phyloP scores from a whole-genome alignment of 306 rosid species.

The Begonia fuchsioides region DNA sequence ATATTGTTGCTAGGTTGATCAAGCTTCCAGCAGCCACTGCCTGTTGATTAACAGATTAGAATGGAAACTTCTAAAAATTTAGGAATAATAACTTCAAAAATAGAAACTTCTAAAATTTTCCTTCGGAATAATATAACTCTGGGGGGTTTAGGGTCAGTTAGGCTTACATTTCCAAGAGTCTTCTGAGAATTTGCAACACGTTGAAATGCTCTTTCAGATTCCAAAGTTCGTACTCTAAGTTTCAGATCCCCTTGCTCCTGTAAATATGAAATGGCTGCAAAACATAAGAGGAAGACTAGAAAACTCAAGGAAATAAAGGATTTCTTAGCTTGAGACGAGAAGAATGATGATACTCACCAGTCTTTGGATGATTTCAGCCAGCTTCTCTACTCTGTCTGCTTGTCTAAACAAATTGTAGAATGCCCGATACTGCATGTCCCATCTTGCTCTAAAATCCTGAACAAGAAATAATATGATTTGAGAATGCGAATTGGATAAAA shows the following conservation, averaged over 20 bases:
- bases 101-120: too few species aligned
- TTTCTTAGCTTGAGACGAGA: conserved; percentile 5
- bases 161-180: conserved; percentile 83
- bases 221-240: conserved; percentile 90
- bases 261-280: conserved; percentile 10
- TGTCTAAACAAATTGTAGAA: conserved; percentile 92
- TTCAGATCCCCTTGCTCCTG: conserved; percentile 99
- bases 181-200: conserved; percentile 88
- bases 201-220: conserved; percentile 96
- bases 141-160: not conserved
- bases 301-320: conserved; percentile 8
- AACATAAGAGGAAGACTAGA: conserved; percentile 9
- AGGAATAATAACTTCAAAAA: too few species aligned
- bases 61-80: too few species aligned
- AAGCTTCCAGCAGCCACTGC: conserved; percentile 92
- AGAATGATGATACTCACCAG: conserved; percentile 29
- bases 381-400: conserved; percentile 93
- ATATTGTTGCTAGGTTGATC: conserved; percentile 83
- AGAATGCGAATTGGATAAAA: conserved; percentile 7
- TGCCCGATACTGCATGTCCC: conserved; percentile 84
- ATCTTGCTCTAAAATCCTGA: conserved; percentile 76
- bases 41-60: conserved; percentile 23
- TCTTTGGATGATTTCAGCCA: conserved; percentile 69
- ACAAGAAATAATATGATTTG: conserved; percentile 16
- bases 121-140: not conserved